Evolutionary conservation across 495 filamentous ascomycete species (phyloP).

Genomic region (Mytilinidion resinicola): DNA sequence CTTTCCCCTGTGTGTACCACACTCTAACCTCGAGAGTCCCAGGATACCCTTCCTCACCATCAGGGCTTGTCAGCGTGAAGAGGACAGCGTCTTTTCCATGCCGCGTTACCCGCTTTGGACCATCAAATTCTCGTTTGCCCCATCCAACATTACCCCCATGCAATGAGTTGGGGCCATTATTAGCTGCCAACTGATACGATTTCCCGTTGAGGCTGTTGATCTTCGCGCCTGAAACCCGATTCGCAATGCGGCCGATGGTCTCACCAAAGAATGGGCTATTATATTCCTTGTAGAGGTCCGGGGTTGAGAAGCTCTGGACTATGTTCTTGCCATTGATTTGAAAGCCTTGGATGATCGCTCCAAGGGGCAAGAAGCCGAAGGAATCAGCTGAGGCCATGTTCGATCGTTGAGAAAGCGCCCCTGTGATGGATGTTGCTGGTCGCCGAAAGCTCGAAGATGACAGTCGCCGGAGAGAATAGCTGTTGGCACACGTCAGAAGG

Average conservation of each 20-base stretch:
- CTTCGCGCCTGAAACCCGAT: slow-evolving; percentile 69
- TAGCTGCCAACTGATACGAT: slow-evolving; percentile 59
- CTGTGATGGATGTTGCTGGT: not conserved
- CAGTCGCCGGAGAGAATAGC: not conserved
- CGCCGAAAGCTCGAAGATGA: not conserved
- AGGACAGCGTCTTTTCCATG: slow-evolving; percentile 68
- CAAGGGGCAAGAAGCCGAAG: slow-evolving; percentile 69
- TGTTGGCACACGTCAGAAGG: not conserved
- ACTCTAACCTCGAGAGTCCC: slow-evolving; percentile 74
- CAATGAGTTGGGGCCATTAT: slow-evolving; percentile 71
- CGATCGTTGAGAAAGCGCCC: not conserved
- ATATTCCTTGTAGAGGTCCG: slow-evolving; percentile 62
- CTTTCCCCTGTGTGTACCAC: slow-evolving; percentile 68
- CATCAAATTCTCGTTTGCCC: slow-evolving; percentile 78
- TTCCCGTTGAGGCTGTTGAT: slow-evolving; percentile 68
- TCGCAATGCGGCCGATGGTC: slow-evolving; percentile 88
- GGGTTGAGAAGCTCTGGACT: slow-evolving; percentile 73
- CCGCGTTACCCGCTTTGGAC: slow-evolving; percentile 58
- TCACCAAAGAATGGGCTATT: slow-evolving; percentile 81
- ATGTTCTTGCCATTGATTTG: slow-evolving; percentile 71
- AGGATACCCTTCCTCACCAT: slow-evolving; percentile 82
- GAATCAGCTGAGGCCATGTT: not conserved
- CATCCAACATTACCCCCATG: slow-evolving; percentile 80
- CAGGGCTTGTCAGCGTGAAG: slow-evolving; percentile 64
- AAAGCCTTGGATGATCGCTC: slow-evolving; percentile 84